These are phyloP conservation scores for Aspergillus sp. DNA, from an alignment of 2,329 filamentous ascomycete genomes.

Conservation along the genomic window DNA sequence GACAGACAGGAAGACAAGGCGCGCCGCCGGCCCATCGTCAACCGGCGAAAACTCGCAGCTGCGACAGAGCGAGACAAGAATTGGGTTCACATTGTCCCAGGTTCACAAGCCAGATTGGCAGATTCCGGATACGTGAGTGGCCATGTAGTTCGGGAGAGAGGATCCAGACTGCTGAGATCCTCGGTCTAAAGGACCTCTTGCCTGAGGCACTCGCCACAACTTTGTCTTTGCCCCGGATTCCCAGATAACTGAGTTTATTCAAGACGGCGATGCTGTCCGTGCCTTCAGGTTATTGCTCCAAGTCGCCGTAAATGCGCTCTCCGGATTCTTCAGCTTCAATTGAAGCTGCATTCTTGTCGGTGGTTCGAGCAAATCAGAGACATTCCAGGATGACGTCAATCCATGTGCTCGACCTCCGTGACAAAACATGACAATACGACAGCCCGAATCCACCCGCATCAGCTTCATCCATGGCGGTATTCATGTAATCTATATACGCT, in stretches of 20 bases:
- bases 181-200: conserved; percentile 37
- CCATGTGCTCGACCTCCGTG: conserved; percentile 12
- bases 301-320: neutral
- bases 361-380: neutral
- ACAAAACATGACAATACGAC: conserved; percentile 19
- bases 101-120: conserved; percentile 30
- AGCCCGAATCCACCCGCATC: neutral
- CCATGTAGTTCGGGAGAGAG: conserved; percentile 37
- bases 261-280: neutral
- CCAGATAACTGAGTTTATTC: neutral
- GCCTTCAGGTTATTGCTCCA: neutral
- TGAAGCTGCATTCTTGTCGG: neutral
- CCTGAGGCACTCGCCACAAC: conserved; percentile 12
- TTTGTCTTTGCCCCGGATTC: neutral
- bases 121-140: conserved; percentile 28
- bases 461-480: neutral
- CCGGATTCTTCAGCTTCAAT: neutral
- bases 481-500: neutral
- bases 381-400: conserved; percentile 14
- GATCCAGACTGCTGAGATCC: conserved; percentile 36
- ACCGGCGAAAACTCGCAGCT: conserved; percentile 14
- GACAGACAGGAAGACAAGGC: conserved; percentile 24
- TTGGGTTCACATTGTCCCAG: conserved; percentile 16
- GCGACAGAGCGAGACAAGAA: conserved; percentile 3
- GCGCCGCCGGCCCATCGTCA: conserved; percentile 24